Evolutionary conservation across 257 asterid species (phyloP), one percentile per base, ranked within the genome.

Genomic region (Jasminum sambac): DNA sequence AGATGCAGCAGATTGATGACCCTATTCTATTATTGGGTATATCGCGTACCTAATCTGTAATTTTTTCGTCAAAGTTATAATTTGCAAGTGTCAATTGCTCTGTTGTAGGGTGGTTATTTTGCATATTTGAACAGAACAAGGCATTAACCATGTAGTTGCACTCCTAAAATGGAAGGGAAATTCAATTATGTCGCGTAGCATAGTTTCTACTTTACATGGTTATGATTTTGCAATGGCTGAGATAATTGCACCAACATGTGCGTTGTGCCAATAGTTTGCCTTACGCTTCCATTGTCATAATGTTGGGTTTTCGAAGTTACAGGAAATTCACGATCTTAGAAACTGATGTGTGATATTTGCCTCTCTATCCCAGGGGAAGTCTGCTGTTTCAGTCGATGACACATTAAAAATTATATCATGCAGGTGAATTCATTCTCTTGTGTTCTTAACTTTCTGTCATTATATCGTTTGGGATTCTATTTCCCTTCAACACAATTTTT

Each of bases 371-470:
- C 90, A 92, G 98, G 96, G 82, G 14, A 80, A 78, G 44, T 84
- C 95, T 73, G 86, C 96, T 19, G 62, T 90, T 68, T 92, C 96
- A 57, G 91, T 92, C 63, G 96, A 88, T 61, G 95, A 85, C 63
- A 87, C 96, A 6, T 73, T 88, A 79, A 88, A 86, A 84, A 83
- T 92, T 78, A 88, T 88, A 71, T 42, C 80, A 70, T 92, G 96
- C 95, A 86, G 93, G 96, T 90, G 76, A 48, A 63, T 80, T 81
- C 59, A 52, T 61, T 75, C 17, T 70, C 5, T 37, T 7, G 7
- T 64, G 63, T 34, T 30, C 70, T 63, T 44, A 16, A 39, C 41
- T 16, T 50, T 55, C 34, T 8, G 34, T 37, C n/a, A n/a, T n/a
- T 55, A 36, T 74, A 21, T 23, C 6, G n/a, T 43, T 63, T 72